phyloP scores from a whole-genome alignment of 495 filamentous ascomycete genomes.

The Sordaria brevicollis region DNA sequence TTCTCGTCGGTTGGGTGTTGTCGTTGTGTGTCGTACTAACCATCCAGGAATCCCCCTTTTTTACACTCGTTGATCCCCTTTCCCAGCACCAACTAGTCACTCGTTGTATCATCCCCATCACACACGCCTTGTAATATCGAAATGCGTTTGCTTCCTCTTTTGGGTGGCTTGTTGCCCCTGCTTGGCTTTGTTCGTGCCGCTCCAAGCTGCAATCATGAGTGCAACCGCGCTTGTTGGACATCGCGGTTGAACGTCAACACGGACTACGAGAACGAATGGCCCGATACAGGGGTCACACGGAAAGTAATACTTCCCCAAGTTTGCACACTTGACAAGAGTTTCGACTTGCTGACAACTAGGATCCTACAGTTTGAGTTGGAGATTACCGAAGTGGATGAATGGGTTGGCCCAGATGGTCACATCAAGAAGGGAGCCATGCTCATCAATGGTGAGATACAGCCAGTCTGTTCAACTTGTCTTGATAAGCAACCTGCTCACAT shows the following conservation, averaged over 20 bases:
- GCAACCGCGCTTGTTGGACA: neutral
- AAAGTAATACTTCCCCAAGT: neutral
- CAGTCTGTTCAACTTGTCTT: neutral
- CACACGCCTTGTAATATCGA: neutral
- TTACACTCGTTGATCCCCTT: neutral
- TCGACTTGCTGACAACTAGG: neutral
- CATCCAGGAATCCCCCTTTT: neutral
- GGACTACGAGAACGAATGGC: conserved; percentile 2
- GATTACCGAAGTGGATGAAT: conserved; percentile 8
- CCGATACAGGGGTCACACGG: neutral
- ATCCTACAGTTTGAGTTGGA: conserved; percentile 12
- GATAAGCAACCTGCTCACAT: neutral
- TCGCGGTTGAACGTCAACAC: neutral
- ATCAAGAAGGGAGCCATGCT: conserved; percentile 15
- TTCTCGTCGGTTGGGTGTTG: neutral
- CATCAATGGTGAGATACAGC: conserved; percentile 22
- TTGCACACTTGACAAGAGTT: no score
- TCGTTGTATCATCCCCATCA: neutral
- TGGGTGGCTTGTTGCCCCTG: neutral
- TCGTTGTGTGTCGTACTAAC: neutral
- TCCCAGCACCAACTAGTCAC: neutral
- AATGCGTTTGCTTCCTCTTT: neutral
- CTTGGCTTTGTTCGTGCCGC: neutral
- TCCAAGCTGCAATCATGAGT: conserved; percentile 21
- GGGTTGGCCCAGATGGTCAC: conserved; percentile 26